A percentile compares a stretch with the other conserved stretches of the same genome.
Evolutionary conservation across 139 green algal species (phyloP).

Genomic region (Coelastrella sp.): DNA sequence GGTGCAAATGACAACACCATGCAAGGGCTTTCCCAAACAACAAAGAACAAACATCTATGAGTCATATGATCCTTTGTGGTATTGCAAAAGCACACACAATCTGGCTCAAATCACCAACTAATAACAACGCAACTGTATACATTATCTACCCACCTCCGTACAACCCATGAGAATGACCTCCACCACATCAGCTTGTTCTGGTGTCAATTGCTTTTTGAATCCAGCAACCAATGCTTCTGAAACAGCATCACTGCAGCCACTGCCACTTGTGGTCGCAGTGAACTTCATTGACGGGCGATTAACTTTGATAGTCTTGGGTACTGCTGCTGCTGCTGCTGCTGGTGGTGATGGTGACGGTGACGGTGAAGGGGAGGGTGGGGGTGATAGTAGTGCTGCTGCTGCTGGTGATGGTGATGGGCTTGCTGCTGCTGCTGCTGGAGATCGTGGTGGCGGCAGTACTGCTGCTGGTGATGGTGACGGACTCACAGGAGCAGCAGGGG

Average conservation of each 20-base stretch:
- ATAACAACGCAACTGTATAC: not conserved
- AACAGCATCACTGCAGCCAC: not conserved
- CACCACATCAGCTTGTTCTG: not conserved
- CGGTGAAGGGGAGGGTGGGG: not conserved
- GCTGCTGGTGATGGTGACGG: not conserved
- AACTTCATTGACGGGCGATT: not conserved
- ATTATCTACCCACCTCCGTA: not conserved
- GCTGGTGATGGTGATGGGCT: not conserved
- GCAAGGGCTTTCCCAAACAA: no score
- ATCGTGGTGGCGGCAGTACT: not conserved
- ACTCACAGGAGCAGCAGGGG: not conserved
- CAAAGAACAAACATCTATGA: no score
- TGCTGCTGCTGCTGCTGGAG: not conserved
- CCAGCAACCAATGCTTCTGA: not conserved
- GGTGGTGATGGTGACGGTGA: not conserved
- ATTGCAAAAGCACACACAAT: no score
- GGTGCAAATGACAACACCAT: not conserved
- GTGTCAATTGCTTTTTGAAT: not conserved
- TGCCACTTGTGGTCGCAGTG: not conserved
- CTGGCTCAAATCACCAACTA: no score
- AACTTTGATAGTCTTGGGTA: not conserved
- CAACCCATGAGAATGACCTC: not conserved
- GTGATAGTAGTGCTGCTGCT: not conserved
- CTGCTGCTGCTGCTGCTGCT: not conserved
- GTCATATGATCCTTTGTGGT: no score